Evolutionary conservation across 2,329 filamentous ascomycete species (phyloP).

Genomic region (Neoscytalidium dimidiatum): DNA sequence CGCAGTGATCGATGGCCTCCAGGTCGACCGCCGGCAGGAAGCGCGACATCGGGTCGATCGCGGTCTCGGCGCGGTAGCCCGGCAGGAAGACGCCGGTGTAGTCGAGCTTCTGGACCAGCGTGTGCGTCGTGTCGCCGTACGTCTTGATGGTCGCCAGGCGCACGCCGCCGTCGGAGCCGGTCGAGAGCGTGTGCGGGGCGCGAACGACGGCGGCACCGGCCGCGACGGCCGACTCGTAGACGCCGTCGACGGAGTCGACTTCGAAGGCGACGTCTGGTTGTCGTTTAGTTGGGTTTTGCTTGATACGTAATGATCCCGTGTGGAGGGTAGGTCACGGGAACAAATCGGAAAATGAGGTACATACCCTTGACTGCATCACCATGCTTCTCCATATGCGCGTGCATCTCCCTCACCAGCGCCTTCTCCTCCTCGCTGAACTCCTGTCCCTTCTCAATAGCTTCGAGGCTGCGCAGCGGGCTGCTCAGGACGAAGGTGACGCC

Average conservation of each 20-base stretch:
- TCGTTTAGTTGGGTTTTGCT: no score
- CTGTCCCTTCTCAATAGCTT: constrained; percentile 27
- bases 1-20: constrained; percentile 87
- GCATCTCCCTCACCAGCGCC: constrained; percentile 69
- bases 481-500: constrained; percentile 81
- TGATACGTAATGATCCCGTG: no score
- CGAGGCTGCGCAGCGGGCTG: constrained; percentile 66
- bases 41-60: constrained; percentile 47
- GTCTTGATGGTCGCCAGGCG: constrained; percentile 80
- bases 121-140: constrained; percentile 95
- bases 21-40: constrained; percentile 67
- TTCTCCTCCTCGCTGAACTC: constrained; percentile 57
- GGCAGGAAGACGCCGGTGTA: constrained; percentile 83
- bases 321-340: neutral
- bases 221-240: constrained; percentile 73
- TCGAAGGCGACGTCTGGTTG: constrained; percentile 80
- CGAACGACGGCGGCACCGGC: constrained; percentile 65
- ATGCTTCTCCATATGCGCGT: constrained; percentile 80
- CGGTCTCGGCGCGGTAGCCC: constrained; percentile 65
- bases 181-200: constrained; percentile 52
- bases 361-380: constrained; percentile 81
- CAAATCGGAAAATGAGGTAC: neutral
- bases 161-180: constrained; percentile 67
- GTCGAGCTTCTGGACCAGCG: constrained; percentile 70
- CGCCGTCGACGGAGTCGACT: constrained; percentile 82